Evolutionary conservation across 805 yeast species (phyloP).

Genomic region (Yarrowia yakushimensis): DNA sequence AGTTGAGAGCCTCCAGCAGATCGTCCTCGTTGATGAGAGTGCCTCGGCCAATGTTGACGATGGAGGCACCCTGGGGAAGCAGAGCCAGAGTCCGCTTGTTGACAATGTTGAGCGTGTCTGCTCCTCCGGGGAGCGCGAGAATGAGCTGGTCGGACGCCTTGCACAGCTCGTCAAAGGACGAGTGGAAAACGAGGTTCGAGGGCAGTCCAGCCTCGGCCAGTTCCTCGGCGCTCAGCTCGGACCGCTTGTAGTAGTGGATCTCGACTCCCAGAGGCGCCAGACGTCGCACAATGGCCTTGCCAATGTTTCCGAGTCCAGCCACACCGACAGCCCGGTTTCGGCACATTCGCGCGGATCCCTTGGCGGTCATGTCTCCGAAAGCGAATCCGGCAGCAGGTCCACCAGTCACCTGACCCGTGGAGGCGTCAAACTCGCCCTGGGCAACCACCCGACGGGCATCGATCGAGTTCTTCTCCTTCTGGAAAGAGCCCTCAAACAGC

Average conservation of each 20-base stretch:
- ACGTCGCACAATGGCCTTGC: conserved; percentile 58
- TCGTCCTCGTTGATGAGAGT: conserved; percentile 64
- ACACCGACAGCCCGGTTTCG: conserved; percentile 56
- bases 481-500: conserved; percentile 45
- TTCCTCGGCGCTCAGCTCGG: conserved; percentile 41
- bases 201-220: conserved; percentile 38
- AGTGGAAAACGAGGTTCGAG: conserved; percentile 42
- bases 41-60: conserved; percentile 78
- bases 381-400: conserved; percentile 37
- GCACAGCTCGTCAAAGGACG: conserved; percentile 46
- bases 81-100: conserved; percentile 46
- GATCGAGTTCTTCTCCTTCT: conserved; percentile 45
- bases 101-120: conserved; percentile 54
- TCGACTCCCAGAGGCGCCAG: conserved; percentile 60
- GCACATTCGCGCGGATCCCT: conserved; percentile 50
- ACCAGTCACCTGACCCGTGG: conserved; percentile 5
- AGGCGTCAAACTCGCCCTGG: conserved; percentile 27
- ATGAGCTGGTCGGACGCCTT: conserved; percentile 53
- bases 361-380: conserved; percentile 46
- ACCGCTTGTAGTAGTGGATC: conserved; percentile 59
- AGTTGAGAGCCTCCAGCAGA: conserved; percentile 54
- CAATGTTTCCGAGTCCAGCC: conserved; percentile 76
- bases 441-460: conserved; percentile 41
- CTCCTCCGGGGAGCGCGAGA: conserved; percentile 62
- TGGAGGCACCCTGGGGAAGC: conserved; percentile 53